Evolutionary conservation across 2,329 filamentous ascomycete species (phyloP).

Genomic region (Cladorrhinum sp.): DNA sequence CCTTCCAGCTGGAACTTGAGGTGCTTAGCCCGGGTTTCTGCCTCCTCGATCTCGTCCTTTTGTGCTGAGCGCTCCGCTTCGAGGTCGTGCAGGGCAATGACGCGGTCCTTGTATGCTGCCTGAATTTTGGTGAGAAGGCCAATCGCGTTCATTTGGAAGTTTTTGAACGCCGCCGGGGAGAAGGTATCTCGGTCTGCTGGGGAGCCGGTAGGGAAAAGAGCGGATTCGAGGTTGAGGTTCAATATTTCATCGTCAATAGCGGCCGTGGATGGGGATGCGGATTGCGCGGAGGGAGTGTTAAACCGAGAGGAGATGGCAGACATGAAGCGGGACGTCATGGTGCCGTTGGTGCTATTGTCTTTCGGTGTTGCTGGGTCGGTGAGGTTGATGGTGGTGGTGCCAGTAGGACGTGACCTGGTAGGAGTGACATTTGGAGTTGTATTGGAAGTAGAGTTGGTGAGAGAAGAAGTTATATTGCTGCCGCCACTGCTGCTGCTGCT

Average conservation of each 20-base stretch:
- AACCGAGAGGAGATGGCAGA: constrained; percentile 43
- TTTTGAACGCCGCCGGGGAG: constrained; percentile 59
- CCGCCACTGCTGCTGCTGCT: neutral
- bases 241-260: constrained; percentile 51
- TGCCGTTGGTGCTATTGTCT: constrained; percentile 26
- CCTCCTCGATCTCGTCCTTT: constrained; percentile 55
- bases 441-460: neutral
- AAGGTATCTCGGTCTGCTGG: constrained; percentile 48
- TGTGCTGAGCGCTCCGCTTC: constrained; percentile 52
- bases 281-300: constrained; percentile 28
- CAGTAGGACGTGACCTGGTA: constrained; percentile 19
- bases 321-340: constrained; percentile 38
- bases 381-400: neutral
- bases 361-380: constrained; percentile 34
- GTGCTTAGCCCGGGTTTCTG: constrained; percentile 49
- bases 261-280: constrained; percentile 21
- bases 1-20: constrained; percentile 59
- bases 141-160: constrained; percentile 56
- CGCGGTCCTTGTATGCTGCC: constrained; percentile 54
- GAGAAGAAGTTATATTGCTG: neutral
- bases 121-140: constrained; percentile 57
- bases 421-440: constrained; percentile 33
- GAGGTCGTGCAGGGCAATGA: constrained; percentile 48
- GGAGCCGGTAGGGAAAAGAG: constrained; percentile 48
- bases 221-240: constrained; percentile 52